phyloP scores from a whole-genome alignment of 2,329 filamentous ascomycete genomes.

The Aspergillus quadrilineatus region DNA sequence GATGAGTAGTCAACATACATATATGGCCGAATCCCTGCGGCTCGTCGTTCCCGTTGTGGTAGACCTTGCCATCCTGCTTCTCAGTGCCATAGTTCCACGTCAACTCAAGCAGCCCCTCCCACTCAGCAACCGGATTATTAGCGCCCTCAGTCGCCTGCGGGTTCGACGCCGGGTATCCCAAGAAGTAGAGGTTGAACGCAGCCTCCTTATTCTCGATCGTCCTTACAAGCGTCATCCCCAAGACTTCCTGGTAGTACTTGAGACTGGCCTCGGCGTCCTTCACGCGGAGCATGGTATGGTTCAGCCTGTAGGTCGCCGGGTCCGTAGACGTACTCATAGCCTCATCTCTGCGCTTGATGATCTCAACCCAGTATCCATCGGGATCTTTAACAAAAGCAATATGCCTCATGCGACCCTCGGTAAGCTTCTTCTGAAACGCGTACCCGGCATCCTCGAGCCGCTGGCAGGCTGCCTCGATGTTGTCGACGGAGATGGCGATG shows the following conservation, averaged over 20 bases:
- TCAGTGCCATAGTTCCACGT: slow-evolving; percentile 80
- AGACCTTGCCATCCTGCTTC: slow-evolving; percentile 75
- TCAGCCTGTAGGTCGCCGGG: slow-evolving; percentile 67
- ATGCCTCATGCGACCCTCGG: slow-evolving; percentile 79
- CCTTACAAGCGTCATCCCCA: slow-evolving; percentile 83
- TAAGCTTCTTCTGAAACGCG: slow-evolving; percentile 90
- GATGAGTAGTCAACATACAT: slow-evolving; percentile 53
- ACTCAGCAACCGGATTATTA: slow-evolving; percentile 60
- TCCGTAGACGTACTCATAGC: slow-evolving; percentile 73
- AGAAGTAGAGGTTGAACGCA: slow-evolving; percentile 88
- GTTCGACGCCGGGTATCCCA: slow-evolving; percentile 69
- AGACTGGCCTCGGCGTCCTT: slow-evolving; percentile 75
- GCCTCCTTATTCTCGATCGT: slow-evolving; percentile 68
- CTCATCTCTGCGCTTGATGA: slow-evolving; percentile 68
- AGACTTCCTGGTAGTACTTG: slow-evolving; percentile 77
- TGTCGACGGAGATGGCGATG: slow-evolving; percentile 77
- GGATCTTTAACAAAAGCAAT: slow-evolving; percentile 92
- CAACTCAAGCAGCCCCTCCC: slow-evolving; percentile 84
- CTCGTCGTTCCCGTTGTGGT: slow-evolving; percentile 88
- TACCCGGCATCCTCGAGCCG: slow-evolving; percentile 88
- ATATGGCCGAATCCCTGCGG: slow-evolving; percentile 95
- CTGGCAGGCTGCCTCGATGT: slow-evolving; percentile 85
- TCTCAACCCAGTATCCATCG: slow-evolving; percentile 70
- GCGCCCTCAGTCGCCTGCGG: slow-evolving; percentile 51
- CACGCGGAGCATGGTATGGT: slow-evolving; percentile 79